Evolutionary conservation across 495 filamentous ascomycete species (phyloP).

Genomic region (Daldinia caldariorum): DNA sequence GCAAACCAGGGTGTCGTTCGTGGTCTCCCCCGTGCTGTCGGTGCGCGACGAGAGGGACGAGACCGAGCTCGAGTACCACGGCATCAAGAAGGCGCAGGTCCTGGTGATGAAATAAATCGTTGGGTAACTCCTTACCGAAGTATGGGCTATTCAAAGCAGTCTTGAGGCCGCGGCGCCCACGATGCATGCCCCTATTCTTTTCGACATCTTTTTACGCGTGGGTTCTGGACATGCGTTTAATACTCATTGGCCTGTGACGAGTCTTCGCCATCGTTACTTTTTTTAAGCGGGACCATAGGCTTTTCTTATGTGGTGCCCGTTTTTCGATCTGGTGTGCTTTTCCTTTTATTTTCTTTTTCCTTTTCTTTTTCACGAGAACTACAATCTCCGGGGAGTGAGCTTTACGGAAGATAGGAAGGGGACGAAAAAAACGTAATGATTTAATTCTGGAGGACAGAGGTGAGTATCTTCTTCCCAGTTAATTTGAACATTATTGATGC

Average conservation of each 20-base stretch:
- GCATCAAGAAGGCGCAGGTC: conserved; percentile 47
- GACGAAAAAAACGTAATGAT: too few species aligned
- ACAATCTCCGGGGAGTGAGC: too few species aligned
- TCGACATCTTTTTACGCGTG: background rate
- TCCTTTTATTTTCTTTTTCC: background rate
- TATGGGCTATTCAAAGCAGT: too few species aligned
- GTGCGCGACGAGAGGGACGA: conserved; percentile 50
- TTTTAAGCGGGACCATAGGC: conserved; percentile 10
- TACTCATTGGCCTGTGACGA: conserved; percentile 10
- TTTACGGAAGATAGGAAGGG: too few species aligned
- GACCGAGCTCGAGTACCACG: conserved; percentile 29
- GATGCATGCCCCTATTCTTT: background rate
- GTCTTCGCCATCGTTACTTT: background rate
- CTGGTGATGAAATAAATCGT: conserved; percentile 41
- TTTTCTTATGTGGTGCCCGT: conserved; percentile 18
- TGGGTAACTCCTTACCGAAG: too few species aligned
- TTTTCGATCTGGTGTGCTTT: background rate
- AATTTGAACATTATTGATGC: too few species aligned
- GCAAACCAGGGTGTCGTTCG: conserved; percentile 49
- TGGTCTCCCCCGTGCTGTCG: conserved; percentile 49
- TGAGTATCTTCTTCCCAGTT: too few species aligned
- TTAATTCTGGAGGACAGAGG: too few species aligned
- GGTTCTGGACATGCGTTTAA: background rate
- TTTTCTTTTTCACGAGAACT: background rate
- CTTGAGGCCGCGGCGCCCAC: background rate